Evolutionary conservation across 2,329 filamentous ascomycete genomes (phyloP).

Genomic region (Atkinsonella texensis): DNA sequence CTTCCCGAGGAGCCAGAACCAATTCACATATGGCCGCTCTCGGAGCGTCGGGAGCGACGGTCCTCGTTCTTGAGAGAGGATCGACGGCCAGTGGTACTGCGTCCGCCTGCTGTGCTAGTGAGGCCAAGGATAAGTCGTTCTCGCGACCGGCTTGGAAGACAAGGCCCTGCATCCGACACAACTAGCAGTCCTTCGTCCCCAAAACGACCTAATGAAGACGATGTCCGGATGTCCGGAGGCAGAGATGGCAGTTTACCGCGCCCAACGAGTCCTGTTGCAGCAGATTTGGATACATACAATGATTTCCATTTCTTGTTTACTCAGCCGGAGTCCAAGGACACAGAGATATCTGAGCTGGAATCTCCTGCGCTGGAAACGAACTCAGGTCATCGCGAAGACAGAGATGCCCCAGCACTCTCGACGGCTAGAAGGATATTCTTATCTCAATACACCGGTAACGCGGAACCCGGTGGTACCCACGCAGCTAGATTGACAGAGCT

Average conservation of each 20-base stretch:
- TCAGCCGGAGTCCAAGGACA: conserved; percentile 13
- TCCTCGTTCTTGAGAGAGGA: background rate
- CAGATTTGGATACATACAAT: conserved; percentile 18
- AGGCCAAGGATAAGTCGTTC: background rate
- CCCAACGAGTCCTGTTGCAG: conserved; percentile 8
- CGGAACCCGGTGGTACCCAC: conserved; percentile 24
- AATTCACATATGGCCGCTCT: background rate
- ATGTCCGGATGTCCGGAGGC: background rate
- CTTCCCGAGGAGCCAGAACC: background rate
- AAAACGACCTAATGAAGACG: background rate
- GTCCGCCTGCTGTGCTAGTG: background rate
- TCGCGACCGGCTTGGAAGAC: background rate
- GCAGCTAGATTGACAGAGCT: conserved; percentile 23
- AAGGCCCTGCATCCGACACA: background rate
- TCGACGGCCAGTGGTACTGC: background rate
- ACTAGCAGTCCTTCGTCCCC: background rate
- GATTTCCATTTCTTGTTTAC: conserved; percentile 16
- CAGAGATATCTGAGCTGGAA: conserved; percentile 19
- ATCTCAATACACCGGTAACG: conserved; percentile 27
- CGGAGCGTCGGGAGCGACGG: background rate
- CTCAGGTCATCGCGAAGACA: conserved; percentile 9
- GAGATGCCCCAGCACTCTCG: conserved; percentile 1
- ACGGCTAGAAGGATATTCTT: conserved; percentile 18
- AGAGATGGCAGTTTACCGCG: background rate
- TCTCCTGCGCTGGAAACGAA: conserved; percentile 15